phyloP scores from a whole-genome alignment of 176 grass and related monocot species.

The Tillandsia fasciculata region DNA sequence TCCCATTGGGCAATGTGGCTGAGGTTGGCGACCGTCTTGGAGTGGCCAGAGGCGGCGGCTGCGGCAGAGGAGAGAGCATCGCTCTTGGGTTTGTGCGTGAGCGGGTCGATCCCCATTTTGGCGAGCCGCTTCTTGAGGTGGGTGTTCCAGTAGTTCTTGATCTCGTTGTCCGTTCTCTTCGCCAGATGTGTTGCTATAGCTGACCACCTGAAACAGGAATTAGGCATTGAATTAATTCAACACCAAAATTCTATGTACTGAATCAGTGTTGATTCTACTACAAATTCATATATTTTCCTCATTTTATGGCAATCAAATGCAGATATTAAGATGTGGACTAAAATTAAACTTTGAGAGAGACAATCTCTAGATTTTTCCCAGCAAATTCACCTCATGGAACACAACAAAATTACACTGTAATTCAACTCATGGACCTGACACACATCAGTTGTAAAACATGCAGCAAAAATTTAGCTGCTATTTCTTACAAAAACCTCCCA shows the following conservation, averaged over 20 bases:
- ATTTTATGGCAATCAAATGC: no score
- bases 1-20: slow-evolving; percentile 43
- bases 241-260: no score
- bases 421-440: not conserved
- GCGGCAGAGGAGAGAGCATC: not conserved
- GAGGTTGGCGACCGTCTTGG: slow-evolving; percentile 17
- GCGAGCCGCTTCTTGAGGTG: slow-evolving; percentile 15
- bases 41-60: not conserved
- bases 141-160: slow-evolving; percentile 22
- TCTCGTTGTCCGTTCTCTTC: slow-evolving; percentile 5
- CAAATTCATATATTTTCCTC: no score
- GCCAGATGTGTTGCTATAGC: slow-evolving; percentile 18
- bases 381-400: no score
- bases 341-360: no score
- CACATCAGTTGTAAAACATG: not conserved
- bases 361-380: no score
- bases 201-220: slow-evolving; percentile 15
- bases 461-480: not conserved
- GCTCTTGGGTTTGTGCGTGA: slow-evolving; percentile 16
- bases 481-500: not conserved
- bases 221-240: not conserved
- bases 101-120: slow-evolving; percentile 15
- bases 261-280: no score
- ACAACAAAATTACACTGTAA: not conserved
- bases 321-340: no score